Evolutionary conservation across 495 filamentous ascomycete species (phyloP).

Genomic region (Pseudoneurospora amorphoporcata): DNA sequence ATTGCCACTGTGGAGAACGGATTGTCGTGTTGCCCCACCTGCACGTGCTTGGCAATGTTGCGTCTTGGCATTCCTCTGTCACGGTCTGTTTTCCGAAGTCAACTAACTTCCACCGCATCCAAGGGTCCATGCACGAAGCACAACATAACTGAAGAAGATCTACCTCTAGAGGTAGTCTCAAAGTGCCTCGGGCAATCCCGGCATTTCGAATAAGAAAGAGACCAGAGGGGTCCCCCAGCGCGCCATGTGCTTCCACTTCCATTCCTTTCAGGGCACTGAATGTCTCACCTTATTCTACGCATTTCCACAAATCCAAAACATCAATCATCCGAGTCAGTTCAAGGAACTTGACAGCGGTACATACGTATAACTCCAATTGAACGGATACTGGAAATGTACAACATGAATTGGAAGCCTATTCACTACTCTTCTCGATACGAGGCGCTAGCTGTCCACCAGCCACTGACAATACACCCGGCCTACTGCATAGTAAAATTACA

Average conservation of each 20-base stretch:
- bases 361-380: not conserved
- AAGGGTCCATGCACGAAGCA: not conserved
- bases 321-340: not conserved
- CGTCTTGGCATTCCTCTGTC: not conserved
- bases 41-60: conserved; percentile 2
- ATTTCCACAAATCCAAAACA: not conserved
- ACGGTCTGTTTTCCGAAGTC: not conserved
- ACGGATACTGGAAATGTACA: not conserved
- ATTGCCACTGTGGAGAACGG: not conserved
- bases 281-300: not conserved
- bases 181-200: too few relatives aligned
- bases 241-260: not conserved
- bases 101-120: not conserved
- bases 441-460: not conserved
- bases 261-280: not conserved
- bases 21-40: not conserved
- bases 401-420: not conserved
- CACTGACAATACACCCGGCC: not conserved
- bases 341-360: not conserved
- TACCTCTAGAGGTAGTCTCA: not conserved
- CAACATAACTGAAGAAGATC: not conserved
- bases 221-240: not conserved
- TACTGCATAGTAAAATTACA: not conserved
- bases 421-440: not conserved
- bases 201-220: not conserved